A percentile compares a stretch with the other conserved stretches of the same genome.
Conservation (phyloP, 2,329 filamentous ascomycete species). For the Phialemonium atrogriseum region DNA sequence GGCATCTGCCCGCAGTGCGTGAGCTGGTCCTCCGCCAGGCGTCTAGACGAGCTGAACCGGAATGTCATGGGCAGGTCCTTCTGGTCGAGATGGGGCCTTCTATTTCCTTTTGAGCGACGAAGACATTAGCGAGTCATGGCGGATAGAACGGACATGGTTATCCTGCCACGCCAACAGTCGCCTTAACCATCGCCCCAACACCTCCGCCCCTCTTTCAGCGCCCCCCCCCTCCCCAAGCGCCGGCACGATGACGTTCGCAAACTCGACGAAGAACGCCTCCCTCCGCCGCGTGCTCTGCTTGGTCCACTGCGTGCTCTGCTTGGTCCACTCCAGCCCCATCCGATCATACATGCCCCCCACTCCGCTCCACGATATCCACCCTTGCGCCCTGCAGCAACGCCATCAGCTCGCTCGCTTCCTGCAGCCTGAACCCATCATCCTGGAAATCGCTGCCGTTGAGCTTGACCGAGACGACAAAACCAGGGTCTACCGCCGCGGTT, state of each 20-base stretch:
- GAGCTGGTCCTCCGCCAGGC: no score
- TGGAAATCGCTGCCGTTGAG: slow-evolving; percentile 51
- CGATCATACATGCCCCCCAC: no score
- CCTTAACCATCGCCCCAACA: slow-evolving; percentile 45
- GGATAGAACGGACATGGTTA: no score
- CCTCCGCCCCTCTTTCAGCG: slow-evolving; percentile 46
- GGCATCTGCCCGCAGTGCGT: no score
- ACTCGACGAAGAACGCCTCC: slow-evolving; percentile 51
- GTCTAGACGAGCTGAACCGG: no score
- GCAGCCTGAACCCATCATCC: slow-evolving; percentile 38
- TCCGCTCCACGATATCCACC: slow-evolving; percentile 51
- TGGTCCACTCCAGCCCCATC: no score
- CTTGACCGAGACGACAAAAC: slow-evolving; percentile 46
- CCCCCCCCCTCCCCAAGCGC: slow-evolving; percentile 38
- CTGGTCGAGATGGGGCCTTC: no score
- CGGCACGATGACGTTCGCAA: slow-evolving; percentile 39
- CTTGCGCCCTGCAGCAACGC: slow-evolving; percentile 36
- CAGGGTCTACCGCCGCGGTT: slow-evolving; percentile 33
- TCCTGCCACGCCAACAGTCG: no score
- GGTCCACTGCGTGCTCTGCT: slow-evolving; percentile 41
- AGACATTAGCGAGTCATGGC: no score
- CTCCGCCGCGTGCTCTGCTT: slow-evolving; percentile 46
- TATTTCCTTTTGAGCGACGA: no score
- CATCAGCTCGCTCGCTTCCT: slow-evolving; percentile 41
- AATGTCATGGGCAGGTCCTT: no score